phyloP scores from a whole-genome alignment of 2,329 filamentous ascomycete species.

The Ophiostoma ulmi region DNA sequence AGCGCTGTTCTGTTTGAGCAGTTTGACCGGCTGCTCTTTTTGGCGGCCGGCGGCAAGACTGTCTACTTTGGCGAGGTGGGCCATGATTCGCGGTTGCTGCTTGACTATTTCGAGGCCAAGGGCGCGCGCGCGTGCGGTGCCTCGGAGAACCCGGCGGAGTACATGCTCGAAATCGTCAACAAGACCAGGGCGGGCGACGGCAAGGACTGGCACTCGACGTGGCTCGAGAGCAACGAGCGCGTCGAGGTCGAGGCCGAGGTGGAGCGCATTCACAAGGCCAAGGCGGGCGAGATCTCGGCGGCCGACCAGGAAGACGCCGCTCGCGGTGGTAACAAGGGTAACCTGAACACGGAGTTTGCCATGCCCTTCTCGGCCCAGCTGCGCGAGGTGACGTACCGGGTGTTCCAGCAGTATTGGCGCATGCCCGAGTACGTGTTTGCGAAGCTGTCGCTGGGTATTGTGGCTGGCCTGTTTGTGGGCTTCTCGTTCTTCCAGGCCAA shows the following conservation, averaged over 20 bases:
- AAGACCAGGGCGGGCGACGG: slow-evolving; percentile 50
- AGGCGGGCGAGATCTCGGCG: slow-evolving; percentile 26
- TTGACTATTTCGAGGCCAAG: slow-evolving; percentile 69
- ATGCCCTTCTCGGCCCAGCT: slow-evolving; percentile 67
- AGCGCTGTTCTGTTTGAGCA: slow-evolving; percentile 91
- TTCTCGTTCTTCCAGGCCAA: slow-evolving; percentile 72
- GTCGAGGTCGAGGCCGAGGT: slow-evolving; percentile 52
- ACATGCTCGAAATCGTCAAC: slow-evolving; percentile 72
- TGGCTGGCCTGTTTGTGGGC: slow-evolving; percentile 69
- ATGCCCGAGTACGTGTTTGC: slow-evolving; percentile 85
- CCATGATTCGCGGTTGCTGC: slow-evolving; percentile 48
- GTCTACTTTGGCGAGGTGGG: slow-evolving; percentile 75
- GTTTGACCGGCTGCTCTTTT: slow-evolving; percentile 69
- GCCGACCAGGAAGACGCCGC: slow-evolving; percentile 36
- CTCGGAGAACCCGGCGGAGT: slow-evolving; percentile 75
- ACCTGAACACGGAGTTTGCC: slow-evolving; percentile 59
- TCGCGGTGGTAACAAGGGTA: not conserved
- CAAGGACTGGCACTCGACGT: slow-evolving; percentile 61
- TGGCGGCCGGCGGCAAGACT: slow-evolving; percentile 70
- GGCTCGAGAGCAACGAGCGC: slow-evolving; percentile 56
- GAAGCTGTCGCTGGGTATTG: slow-evolving; percentile 63
- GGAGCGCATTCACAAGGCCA: slow-evolving; percentile 48
- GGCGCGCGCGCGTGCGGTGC: slow-evolving; percentile 55
- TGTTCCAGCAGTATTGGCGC: slow-evolving; percentile 90
- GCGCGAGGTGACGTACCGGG: slow-evolving; percentile 61